phyloP scores from a whole-genome alignment of 1,284 basidiomycete genomes.

The Erythrobasidium hasegawianum region DNA sequence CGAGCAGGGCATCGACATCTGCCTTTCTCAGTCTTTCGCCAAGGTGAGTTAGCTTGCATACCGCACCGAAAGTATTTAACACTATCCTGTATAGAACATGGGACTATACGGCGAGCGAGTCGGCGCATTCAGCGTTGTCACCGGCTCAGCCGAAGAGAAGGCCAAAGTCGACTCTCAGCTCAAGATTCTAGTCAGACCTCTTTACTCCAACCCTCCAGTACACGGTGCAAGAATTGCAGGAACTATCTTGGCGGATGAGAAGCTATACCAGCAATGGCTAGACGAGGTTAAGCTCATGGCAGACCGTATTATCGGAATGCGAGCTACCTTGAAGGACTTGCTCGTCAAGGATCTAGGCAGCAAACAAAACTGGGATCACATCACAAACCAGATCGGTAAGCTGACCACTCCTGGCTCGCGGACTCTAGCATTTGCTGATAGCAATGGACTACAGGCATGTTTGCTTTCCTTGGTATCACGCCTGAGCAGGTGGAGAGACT shows the following conservation, averaged over 20 bases:
- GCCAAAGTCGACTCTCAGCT: conserved; percentile 47
- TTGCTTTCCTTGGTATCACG: conserved; percentile 41
- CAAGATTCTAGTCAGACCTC: conserved; percentile 76
- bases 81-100: conserved; percentile 64
- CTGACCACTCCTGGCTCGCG: too few species aligned
- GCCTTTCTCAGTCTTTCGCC: conserved; percentile 63
- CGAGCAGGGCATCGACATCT: conserved; percentile 65
- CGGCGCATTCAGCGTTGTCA: conserved; percentile 75
- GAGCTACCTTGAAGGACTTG: conserved; percentile 71
- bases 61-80: conserved; percentile 44
- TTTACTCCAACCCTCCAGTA: conserved; percentile 97
- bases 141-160: conserved; percentile 44
- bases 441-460: too few species aligned
- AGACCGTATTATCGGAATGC: conserved; percentile 83
- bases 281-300: conserved; percentile 88
- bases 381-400: conserved; percentile 86
- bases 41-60: conserved; percentile 43
- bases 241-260: conserved; percentile 50
- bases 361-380: conserved; percentile 70
- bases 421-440: too few species aligned
- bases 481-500: conserved; percentile 66
- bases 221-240: conserved; percentile 58
- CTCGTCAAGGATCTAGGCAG: conserved; percentile 77
- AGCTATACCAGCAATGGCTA: conserved; percentile 51
- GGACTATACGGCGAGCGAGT: conserved; percentile 89